A percentile compares a stretch with the other conserved stretches of the same genome.
Evolutionary conservation across 371 early-diverging fungal species (phyloP).

Genomic region (Syncephalastrum monosporum): DNA sequence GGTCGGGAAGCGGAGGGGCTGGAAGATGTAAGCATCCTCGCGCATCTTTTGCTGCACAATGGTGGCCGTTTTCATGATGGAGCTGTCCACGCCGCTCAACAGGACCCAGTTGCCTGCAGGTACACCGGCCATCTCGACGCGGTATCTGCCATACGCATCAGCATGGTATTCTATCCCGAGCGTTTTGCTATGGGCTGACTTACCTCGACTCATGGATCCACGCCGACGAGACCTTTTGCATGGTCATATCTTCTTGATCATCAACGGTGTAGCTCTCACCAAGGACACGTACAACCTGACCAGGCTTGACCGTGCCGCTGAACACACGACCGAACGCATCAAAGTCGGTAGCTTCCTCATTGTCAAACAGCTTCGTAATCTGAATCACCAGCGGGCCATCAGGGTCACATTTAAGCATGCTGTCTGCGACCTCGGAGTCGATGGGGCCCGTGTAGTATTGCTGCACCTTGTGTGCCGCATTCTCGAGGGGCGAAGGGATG

Average conservation of each 20-base stretch:
- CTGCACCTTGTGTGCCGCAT: constrained; percentile 67
- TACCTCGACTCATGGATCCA: constrained; percentile 83
- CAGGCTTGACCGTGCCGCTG: constrained; percentile 81
- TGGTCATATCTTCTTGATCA: constrained; percentile 95
- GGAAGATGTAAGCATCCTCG: constrained; percentile 82
- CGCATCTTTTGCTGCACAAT: constrained; percentile 63
- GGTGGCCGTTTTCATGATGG: constrained; percentile 94
- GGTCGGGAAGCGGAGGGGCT: constrained; percentile 82
- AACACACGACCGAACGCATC: constrained; percentile 92
- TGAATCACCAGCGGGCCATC: constrained; percentile 92
- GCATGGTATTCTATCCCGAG: not conserved
- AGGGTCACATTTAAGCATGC: constrained; percentile 85
- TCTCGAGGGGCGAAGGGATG: constrained; percentile 80
- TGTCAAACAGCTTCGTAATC: constrained; percentile 86
- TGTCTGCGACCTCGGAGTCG: constrained; percentile 58
- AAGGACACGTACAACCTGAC: constrained; percentile 84
- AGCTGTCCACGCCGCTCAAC: constrained; percentile 87
- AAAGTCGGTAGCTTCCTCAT: constrained; percentile 80
- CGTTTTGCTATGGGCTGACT: not conserved
- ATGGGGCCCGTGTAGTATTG: constrained; percentile 79
- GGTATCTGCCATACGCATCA: constrained; percentile 52
- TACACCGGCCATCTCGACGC: constrained; percentile 75
- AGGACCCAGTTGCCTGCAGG: constrained; percentile 91
- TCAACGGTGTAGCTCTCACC: constrained; percentile 90
- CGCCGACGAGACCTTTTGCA: constrained; percentile 73